These are phyloP conservation scores for Globisporangium camurandrum DNA, from an alignment of 352 stramenopile genomes.

Conservation along the genomic window DNA sequence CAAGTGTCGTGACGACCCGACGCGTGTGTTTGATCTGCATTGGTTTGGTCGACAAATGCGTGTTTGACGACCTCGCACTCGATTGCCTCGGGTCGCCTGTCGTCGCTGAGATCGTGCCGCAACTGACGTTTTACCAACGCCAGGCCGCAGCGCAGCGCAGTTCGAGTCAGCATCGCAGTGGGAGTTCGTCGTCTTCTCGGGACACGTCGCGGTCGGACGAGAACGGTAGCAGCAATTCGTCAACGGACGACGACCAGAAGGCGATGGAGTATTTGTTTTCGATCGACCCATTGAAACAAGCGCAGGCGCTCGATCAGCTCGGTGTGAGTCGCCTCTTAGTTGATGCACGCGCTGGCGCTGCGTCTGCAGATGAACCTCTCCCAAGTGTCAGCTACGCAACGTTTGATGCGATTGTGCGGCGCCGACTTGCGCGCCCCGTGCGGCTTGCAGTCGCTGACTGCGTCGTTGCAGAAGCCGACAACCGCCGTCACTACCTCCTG, in stretches of 20 bases:
- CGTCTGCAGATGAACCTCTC: not conserved
- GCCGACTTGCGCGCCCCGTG: conserved; percentile 4
- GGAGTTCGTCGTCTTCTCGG: conserved; percentile 8
- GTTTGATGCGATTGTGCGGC: conserved; percentile 17
- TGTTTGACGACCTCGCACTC: conserved; percentile 24
- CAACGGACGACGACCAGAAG: no score
- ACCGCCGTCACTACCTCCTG: conserved; percentile 18
- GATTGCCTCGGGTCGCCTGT: conserved; percentile 16
- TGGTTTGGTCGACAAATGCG: conserved; percentile 16
- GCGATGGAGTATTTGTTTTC: conserved; percentile 30
- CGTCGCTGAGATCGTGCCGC: conserved; percentile 14
- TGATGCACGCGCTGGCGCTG: not conserved
- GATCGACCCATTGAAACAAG: conserved; percentile 18
- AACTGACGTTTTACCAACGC: conserved; percentile 14
- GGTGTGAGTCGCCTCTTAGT: conserved; percentile 11
- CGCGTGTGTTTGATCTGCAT: conserved; percentile 24
- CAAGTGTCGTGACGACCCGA: conserved; percentile 12
- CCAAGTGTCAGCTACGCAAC: conserved; percentile 10
- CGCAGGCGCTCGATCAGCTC: conserved; percentile 17
- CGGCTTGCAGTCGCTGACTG: conserved; percentile 16
- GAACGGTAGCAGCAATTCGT: no score
- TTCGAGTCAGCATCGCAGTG: conserved; percentile 3
- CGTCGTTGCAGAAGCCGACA: conserved; percentile 15
- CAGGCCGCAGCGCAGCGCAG: conserved; percentile 12
- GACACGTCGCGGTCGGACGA: conserved; percentile 13